These are phyloP conservation scores for Uromyces viciae-fabae DNA, from an alignment of 1,284 basidiomycete species.

Conservation along the genomic window DNA sequence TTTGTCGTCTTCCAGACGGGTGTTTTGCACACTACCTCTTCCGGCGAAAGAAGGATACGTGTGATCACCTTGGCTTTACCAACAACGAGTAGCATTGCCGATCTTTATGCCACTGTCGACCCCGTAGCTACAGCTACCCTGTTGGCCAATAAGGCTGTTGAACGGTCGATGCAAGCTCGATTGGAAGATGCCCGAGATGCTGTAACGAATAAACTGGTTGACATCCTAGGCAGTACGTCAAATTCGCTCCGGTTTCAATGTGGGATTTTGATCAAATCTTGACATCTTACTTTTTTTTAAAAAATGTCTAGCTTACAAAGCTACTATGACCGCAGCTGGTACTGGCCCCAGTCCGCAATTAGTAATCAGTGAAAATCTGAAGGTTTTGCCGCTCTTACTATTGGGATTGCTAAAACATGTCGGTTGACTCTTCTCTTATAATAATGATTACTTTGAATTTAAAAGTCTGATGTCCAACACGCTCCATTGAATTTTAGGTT, in stretches of 20 bases:
- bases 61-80: constrained; percentile 90
- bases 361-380: constrained; percentile 84
- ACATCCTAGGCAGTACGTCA: constrained; percentile 66
- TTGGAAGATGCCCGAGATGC: constrained; percentile 90
- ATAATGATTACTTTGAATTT: constrained; percentile 30
- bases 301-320: constrained; percentile 68
- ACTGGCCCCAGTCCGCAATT: constrained; percentile 91
- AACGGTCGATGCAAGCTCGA: constrained; percentile 76
- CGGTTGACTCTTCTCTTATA: constrained; percentile 51
- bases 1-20: constrained; percentile 96
- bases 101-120: constrained; percentile 91
- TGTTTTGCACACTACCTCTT: constrained; percentile 91
- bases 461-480: background rate
- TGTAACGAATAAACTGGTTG: constrained; percentile 83
- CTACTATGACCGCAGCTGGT: constrained; percentile 89
- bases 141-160: constrained; percentile 94
- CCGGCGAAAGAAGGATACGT: constrained; percentile 87
- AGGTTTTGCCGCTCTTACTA: constrained; percentile 83
- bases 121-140: constrained; percentile 85
- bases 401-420: constrained; percentile 93
- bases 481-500: constrained; percentile 60
- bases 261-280: background rate
- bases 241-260: background rate
- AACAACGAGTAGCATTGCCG: constrained; percentile 85
- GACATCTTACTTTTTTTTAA: background rate